These are phyloP conservation scores for Thinopyrum elongatum DNA, from an alignment of 176 grass and related monocot genomes.

Conservation along the genomic window DNA sequence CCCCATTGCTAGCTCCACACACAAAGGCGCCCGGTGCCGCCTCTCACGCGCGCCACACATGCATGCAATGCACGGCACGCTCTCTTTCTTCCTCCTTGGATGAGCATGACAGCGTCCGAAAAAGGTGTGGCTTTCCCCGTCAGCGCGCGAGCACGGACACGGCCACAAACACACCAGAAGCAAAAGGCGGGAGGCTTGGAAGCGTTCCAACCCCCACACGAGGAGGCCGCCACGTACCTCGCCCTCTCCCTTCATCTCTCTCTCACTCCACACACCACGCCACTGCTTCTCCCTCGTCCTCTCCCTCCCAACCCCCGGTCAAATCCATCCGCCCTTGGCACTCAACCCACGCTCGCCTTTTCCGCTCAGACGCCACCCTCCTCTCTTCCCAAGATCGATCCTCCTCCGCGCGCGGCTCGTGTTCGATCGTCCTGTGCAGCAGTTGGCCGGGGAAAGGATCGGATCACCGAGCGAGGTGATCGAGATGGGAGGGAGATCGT, in stretches of 20 bases:
- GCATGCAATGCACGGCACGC: too few relatives aligned
- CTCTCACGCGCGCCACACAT: too few relatives aligned
- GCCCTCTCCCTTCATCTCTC: neutral
- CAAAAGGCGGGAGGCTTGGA: constrained; percentile 27
- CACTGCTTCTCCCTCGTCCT: neutral
- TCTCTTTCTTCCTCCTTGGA: too few relatives aligned
- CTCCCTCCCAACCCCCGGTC: constrained; percentile 18
- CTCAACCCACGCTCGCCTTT: constrained; percentile 16
- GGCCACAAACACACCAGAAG: neutral
- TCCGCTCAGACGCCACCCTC: neutral
- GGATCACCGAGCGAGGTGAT: neutral
- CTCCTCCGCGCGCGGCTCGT: too few relatives aligned
- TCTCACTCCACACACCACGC: neutral
- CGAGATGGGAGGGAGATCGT: neutral
- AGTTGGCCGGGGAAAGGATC: neutral
- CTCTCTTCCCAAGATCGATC: neutral
- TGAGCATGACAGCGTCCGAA: neutral
- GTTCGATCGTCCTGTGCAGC: neutral
- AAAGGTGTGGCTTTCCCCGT: neutral
- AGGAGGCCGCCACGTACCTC: neutral
- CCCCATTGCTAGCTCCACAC: neutral
- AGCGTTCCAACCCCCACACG: constrained; percentile 29
- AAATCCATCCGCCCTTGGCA: neutral
- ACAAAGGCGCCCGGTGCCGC: neutral
- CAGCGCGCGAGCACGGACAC: neutral